phyloP scores from a whole-genome alignment of 2,329 filamentous ascomycete species.

The Mycosphaerella sp. region DNA sequence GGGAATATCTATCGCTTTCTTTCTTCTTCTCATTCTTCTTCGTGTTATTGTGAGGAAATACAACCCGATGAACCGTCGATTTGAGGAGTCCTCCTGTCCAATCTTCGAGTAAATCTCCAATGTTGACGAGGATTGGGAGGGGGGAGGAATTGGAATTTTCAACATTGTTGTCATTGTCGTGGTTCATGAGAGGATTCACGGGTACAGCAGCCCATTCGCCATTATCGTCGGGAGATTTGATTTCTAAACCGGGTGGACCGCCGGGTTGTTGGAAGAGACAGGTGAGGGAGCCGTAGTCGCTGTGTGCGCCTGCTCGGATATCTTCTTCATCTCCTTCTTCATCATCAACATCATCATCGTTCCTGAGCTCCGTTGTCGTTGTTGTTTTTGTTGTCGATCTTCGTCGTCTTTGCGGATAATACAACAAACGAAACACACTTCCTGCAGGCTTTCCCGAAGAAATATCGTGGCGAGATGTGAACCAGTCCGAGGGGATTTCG shows the following conservation, averaged over 20 bases:
- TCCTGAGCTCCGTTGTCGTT: neutral
- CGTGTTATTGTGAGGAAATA: constrained; percentile 49
- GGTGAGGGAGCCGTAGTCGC: constrained; percentile 68
- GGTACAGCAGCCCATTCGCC: constrained; percentile 41
- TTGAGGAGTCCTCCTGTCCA: constrained; percentile 88
- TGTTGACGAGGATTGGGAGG: constrained; percentile 61
- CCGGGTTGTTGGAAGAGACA: constrained; percentile 77
- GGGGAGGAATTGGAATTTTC: constrained; percentile 33
- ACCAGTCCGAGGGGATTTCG: constrained; percentile 48
- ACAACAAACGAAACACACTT: constrained; percentile 50
- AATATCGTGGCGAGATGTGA: constrained; percentile 55
- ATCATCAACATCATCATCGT: constrained; percentile 50
- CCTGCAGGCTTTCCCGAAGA: constrained; percentile 35
- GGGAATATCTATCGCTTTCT: constrained; percentile 28
- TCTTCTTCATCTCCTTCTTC: constrained; percentile 40
- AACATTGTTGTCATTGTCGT: neutral
- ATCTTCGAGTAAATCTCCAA: constrained; percentile 68
- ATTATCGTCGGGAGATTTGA: constrained; percentile 49
- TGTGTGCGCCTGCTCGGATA: constrained; percentile 84
- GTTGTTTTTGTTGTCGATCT: no score
- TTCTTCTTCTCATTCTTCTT: neutral
- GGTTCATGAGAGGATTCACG: constrained; percentile 34
- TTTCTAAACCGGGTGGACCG: constrained; percentile 73
- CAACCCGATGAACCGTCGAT: constrained; percentile 82
- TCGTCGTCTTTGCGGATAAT: constrained; percentile 29